Evolutionary conservation across 192 early-diverging fungal species (phyloP).

Genomic region (Dissophora ornata): DNA sequence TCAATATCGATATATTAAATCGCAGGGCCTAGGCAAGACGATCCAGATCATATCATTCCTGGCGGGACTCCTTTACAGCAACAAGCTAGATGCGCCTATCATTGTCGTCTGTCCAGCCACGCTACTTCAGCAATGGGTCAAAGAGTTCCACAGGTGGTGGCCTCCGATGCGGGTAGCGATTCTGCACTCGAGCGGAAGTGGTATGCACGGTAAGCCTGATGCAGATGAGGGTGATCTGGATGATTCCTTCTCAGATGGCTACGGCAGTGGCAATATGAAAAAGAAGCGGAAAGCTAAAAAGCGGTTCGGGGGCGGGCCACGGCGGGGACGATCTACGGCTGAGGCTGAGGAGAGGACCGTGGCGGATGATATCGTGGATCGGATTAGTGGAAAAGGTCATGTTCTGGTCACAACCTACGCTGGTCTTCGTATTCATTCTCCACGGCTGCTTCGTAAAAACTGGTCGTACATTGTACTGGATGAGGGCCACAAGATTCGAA

Average conservation of each 20-base stretch:
- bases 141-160: constrained; percentile 87
- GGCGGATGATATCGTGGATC: constrained; percentile 56
- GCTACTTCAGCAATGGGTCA: constrained; percentile 84
- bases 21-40: constrained; percentile 90
- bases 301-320: constrained; percentile 40
- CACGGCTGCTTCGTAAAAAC: constrained; percentile 71
- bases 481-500: constrained; percentile 97
- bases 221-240: constrained; percentile 31
- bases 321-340: constrained; percentile 16
- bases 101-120: constrained; percentile 84
- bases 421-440: constrained; percentile 79
- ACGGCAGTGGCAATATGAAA: constrained; percentile 34
- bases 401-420: constrained; percentile 91
- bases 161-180: constrained; percentile 90
- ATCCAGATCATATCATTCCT: constrained; percentile 91
- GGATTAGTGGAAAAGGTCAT: constrained; percentile 55
- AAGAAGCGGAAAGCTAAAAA: constrained; percentile 44
- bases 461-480: constrained; percentile 94
- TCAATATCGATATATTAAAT: constrained; percentile 22
- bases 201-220: constrained; percentile 61
- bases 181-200: constrained; percentile 88
- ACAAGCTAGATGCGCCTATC: constrained; percentile 43
- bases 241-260: constrained; percentile 44
- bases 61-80: constrained; percentile 80
- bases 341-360: constrained; percentile 51